A percentile compares a stretch with the other conserved stretches of the same genome.
These are phyloP conservation scores for Hypocreales sp. DNA, from an alignment of 2,329 filamentous ascomycete species.

Conservation along the genomic window DNA sequence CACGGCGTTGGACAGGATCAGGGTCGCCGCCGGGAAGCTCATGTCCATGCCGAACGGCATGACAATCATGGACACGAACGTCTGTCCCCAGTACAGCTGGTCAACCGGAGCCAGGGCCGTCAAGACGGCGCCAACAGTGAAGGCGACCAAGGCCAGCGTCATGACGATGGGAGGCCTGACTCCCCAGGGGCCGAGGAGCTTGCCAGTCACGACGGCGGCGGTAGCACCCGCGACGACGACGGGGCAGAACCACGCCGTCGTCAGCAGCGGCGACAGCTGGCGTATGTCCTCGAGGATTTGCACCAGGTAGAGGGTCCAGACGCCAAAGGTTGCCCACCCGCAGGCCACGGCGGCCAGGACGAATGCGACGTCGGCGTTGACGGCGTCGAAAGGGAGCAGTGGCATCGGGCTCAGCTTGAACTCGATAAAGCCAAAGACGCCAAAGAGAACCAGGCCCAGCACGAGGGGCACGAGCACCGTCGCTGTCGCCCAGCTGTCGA, in stretches of 20 bases:
- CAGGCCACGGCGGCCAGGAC: conserved; percentile 38
- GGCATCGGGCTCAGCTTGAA: conserved; percentile 28
- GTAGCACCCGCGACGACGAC: conserved; percentile 25
- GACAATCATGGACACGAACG: conserved; percentile 41
- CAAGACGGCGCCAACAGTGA: conserved; percentile 25
- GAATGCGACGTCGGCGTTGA: conserved; percentile 33
- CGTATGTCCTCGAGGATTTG: conserved; percentile 30
- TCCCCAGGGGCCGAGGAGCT: conserved; percentile 20
- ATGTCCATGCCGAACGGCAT: conserved; percentile 53
- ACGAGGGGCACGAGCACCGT: conserved; percentile 43
- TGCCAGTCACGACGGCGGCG: conserved; percentile 28
- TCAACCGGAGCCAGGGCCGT: conserved; percentile 30
- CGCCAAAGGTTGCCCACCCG: conserved; percentile 38
- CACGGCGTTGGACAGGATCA: conserved; percentile 41
- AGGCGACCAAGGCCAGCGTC: conserved; percentile 25
- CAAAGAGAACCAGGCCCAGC: conserved; percentile 36
- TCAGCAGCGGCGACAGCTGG: conserved; percentile 24
- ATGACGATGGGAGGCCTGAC: conserved; percentile 24
- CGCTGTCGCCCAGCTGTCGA: conserved; percentile 39
- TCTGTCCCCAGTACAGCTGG: conserved; percentile 49
- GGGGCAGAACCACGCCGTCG: conserved; percentile 27
- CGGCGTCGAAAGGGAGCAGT: conserved; percentile 37
- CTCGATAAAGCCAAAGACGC: conserved; percentile 42
- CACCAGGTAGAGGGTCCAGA: conserved; percentile 36
- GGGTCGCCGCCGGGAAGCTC: conserved; percentile 45